These are phyloP conservation scores for Rhodotorula sp. DNA, from an alignment of 1,284 basidiomycete genomes.

Conservation along the genomic window DNA sequence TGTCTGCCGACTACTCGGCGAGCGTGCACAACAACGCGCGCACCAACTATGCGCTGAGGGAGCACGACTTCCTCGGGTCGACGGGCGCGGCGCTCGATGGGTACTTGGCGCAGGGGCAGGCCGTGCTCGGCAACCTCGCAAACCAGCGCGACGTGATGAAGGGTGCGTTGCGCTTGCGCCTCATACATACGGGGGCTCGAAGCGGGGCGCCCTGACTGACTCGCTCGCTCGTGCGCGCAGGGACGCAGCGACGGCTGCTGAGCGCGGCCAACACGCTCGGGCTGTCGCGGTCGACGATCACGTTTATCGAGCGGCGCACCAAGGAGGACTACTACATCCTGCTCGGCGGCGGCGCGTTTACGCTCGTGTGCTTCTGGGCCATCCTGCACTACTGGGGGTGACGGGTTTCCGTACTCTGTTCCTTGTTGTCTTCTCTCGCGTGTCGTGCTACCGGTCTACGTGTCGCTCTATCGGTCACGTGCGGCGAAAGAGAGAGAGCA, in stretches of 20 bases:
- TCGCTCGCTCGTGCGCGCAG: conserved; percentile 17
- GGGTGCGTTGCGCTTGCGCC: conserved; percentile 55
- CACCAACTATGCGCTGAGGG: conserved; percentile 68
- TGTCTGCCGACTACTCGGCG: conserved; percentile 11
- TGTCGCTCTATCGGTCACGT: too few relatives aligned
- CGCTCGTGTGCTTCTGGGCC: conserved; percentile 84
- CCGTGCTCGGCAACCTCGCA: conserved; percentile 82
- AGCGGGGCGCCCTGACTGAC: background rate
- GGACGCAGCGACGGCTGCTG: conserved; percentile 76
- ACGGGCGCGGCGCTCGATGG: conserved; percentile 79
- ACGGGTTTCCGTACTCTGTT: background rate
- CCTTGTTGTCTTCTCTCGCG: background rate
- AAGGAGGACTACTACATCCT: conserved; percentile 86
- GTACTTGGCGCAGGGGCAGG: conserved; percentile 84
- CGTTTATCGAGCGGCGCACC: conserved; percentile 92
- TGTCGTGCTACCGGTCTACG: too few relatives aligned
- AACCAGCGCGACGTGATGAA: conserved; percentile 90
- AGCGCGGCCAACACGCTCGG: conserved; percentile 91
- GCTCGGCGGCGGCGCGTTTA: conserved; percentile 75
- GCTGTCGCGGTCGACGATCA: conserved; percentile 84
- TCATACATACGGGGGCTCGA: too few relatives aligned
- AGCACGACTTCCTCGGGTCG: conserved; percentile 81
- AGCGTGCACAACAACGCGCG: conserved; percentile 52
- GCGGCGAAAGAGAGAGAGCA: background rate
- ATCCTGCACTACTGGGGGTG: conserved; percentile 87